phyloP scores from a whole-genome alignment of 495 filamentous ascomycete species.

The Trichoderma gamsii region DNA sequence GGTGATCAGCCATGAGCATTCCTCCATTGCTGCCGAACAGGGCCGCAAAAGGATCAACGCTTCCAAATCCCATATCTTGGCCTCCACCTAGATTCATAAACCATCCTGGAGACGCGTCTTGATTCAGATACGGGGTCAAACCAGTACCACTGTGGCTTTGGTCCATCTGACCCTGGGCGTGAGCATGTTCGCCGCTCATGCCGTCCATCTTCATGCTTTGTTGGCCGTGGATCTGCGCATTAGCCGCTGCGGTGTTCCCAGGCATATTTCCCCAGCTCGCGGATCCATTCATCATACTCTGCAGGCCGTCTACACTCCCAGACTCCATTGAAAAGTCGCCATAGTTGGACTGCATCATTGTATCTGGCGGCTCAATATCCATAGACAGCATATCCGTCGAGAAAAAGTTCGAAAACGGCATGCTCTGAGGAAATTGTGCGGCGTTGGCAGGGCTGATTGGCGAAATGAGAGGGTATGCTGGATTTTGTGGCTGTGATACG shows the following conservation, averaged over 20 bases:
- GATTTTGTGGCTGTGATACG: slow-evolving; percentile 32
- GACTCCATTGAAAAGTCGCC: slow-evolving; percentile 65
- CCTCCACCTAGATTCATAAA: background rate
- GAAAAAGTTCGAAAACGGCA: slow-evolving; percentile 37
- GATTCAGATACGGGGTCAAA: background rate
- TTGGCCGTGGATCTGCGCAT: background rate
- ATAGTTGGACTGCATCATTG: slow-evolving; percentile 63
- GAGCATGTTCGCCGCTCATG: slow-evolving; percentile 18
- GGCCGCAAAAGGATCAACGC: slow-evolving; percentile 4
- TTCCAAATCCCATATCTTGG: slow-evolving; percentile 3
- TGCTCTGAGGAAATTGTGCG: slow-evolving; percentile 33
- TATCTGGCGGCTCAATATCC: slow-evolving; percentile 36
- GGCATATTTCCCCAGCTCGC: slow-evolving; percentile 15
- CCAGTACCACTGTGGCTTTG: background rate
- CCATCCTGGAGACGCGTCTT: slow-evolving; percentile 3
- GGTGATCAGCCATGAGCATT: slow-evolving; percentile 3
- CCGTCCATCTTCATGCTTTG: slow-evolving; percentile 1
- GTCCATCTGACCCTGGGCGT: slow-evolving; percentile 16
- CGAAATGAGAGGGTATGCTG: slow-evolving; percentile 39
- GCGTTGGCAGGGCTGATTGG: slow-evolving; percentile 41
- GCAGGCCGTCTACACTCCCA: slow-evolving; percentile 20
- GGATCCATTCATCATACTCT: slow-evolving; percentile 17
- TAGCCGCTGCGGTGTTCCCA: slow-evolving; percentile 3
- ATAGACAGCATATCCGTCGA: slow-evolving; percentile 40
- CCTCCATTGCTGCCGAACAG: slow-evolving; percentile 4